Conservation (phyloP, 352 stramenopile species). For the Phytophthora hibernalis region DNA sequence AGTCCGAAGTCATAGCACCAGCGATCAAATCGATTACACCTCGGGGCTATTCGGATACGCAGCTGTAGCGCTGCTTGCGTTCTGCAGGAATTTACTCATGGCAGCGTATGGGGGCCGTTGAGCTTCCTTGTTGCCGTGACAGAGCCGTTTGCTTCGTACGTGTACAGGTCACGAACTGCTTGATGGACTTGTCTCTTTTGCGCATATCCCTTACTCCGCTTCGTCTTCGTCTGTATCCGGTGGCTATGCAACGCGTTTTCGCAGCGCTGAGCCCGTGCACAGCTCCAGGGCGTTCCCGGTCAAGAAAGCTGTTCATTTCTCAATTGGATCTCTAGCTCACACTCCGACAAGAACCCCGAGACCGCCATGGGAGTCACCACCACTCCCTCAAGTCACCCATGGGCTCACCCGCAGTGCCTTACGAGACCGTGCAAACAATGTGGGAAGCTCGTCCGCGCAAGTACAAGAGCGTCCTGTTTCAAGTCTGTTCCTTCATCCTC, state of each 20-base stretch:
- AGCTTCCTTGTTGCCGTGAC: slow-evolving; percentile 7
- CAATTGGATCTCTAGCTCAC: slow-evolving; percentile 21
- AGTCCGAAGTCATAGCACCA: too few species aligned
- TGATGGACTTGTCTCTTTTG: slow-evolving; percentile 15
- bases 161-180: slow-evolving; percentile 22
- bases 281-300: neutral
- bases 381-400: slow-evolving; percentile 38
- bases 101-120: neutral
- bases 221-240: neutral
- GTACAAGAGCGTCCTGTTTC: slow-evolving; percentile 67
- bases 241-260: slow-evolving; percentile 16
- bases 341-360: slow-evolving; percentile 15
- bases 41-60: neutral
- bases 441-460: slow-evolving; percentile 60
- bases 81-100: slow-evolving; percentile 17
- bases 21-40: slow-evolving; percentile 7
- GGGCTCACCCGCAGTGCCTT: slow-evolving; percentile 33
- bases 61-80: slow-evolving; percentile 2
- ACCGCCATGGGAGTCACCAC: slow-evolving; percentile 19
- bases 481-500: slow-evolving; percentile 71
- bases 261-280: slow-evolving; percentile 18
- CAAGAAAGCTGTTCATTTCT: slow-evolving; percentile 22
- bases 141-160: slow-evolving; percentile 23
- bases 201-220: slow-evolving; percentile 1
- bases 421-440: slow-evolving; percentile 33